These are phyloP conservation scores for Quercus lobata DNA, from an alignment of 331 rosid species.

Conservation along the genomic window DNA sequence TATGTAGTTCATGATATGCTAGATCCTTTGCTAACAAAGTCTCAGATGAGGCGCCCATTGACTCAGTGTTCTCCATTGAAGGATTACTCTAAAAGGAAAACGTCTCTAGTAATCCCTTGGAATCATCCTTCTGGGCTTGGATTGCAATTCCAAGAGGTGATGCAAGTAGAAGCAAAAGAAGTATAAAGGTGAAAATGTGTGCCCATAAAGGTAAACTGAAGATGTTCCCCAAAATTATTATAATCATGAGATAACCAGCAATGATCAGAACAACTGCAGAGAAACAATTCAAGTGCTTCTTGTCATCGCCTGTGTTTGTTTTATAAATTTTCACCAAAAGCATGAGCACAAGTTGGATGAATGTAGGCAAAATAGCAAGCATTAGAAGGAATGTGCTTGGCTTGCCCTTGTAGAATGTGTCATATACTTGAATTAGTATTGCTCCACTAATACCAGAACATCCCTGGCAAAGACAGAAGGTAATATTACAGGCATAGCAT, in stretches of 20 bases:
- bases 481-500: not conserved
- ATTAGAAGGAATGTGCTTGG: slow-evolving; percentile 60
- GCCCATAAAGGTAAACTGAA: slow-evolving; percentile 49
- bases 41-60: slow-evolving; percentile 15
- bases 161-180: slow-evolving; percentile 53
- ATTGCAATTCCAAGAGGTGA: slow-evolving; percentile 61
- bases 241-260: slow-evolving; percentile 65
- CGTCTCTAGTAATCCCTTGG: not conserved
- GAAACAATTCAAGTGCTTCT: slow-evolving; percentile 60
- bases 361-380: slow-evolving; percentile 71
- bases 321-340: slow-evolving; percentile 58
- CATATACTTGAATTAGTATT: slow-evolving; percentile 65
- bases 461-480: slow-evolving; percentile 48
- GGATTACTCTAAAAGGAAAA: slow-evolving; percentile 17
- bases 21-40: slow-evolving; percentile 7
- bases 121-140: slow-evolving; percentile 51
- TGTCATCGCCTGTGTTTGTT: slow-evolving; percentile 30
- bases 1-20: slow-evolving; percentile 45
- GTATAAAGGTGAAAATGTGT: slow-evolving; percentile 21
- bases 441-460: slow-evolving; percentile 92
- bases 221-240: slow-evolving; percentile 50
- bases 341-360: slow-evolving; percentile 47
- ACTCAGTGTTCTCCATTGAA: slow-evolving; percentile 7
- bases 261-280: slow-evolving; percentile 49
- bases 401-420: slow-evolving; percentile 46